Evolutionary conservation across 2,329 filamentous ascomycete genomes (phyloP).

Genomic region (Colletotrichum sp.): DNA sequence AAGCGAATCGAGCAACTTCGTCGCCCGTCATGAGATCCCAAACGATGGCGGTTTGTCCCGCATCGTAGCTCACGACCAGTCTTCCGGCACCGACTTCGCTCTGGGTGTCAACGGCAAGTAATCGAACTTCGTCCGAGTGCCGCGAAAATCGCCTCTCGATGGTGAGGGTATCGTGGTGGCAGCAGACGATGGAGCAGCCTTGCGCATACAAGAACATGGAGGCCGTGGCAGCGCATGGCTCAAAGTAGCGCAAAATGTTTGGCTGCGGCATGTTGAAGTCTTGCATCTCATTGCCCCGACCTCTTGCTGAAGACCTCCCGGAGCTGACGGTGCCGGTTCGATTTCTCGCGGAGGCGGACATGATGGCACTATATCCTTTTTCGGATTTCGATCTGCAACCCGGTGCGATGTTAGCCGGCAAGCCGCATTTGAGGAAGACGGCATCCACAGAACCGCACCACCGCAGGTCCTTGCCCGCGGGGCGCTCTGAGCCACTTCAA

Average conservation of each 20-base stretch:
- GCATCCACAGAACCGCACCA: constrained; percentile 25
- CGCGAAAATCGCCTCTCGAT: constrained; percentile 86
- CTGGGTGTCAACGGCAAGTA: constrained; percentile 89
- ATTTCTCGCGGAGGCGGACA: constrained; percentile 65
- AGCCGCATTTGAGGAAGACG: constrained; percentile 22
- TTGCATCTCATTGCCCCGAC: constrained; percentile 48
- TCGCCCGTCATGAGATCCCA: constrained; percentile 95
- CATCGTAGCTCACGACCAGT: constrained; percentile 91
- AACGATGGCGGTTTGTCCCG: constrained; percentile 88
- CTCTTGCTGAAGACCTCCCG: constrained; percentile 55
- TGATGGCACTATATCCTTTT: constrained; percentile 49
- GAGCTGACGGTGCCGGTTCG: constrained; percentile 65
- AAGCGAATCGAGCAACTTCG: constrained; percentile 89
- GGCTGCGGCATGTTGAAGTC: constrained; percentile 60
- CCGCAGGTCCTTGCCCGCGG: constrained; percentile 19
- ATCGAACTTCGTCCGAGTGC: constrained; percentile 81
- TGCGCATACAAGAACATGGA: constrained; percentile 91
- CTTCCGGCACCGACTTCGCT: constrained; percentile 86
- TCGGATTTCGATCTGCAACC: constrained; percentile 26
- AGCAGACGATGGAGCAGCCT: constrained; percentile 80
- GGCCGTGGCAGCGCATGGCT: constrained; percentile 89
- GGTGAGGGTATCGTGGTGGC: constrained; percentile 90
- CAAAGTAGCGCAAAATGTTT: constrained; percentile 66
- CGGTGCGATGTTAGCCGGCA: constrained; percentile 29
- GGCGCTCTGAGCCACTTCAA: constrained; percentile 20